Evolutionary conservation across 1,284 basidiomycete species (phyloP).

Genomic region (Takashimella koratensis): DNA sequence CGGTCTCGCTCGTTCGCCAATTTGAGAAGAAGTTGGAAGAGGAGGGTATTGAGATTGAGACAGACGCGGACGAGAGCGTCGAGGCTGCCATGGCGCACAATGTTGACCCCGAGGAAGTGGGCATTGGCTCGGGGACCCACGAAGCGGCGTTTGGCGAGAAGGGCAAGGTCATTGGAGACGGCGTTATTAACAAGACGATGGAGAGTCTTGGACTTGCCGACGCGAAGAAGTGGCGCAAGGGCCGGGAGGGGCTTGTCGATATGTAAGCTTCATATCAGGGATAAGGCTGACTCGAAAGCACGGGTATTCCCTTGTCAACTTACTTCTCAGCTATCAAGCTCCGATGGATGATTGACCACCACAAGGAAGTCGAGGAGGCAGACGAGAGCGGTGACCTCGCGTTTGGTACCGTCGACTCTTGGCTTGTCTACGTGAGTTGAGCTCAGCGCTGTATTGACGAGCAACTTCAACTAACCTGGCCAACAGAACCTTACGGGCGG

Average conservation of each 20-base stretch:
- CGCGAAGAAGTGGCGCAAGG: conserved; percentile 54
- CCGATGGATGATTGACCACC: conserved; percentile 92
- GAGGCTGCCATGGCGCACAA: conserved; percentile 52
- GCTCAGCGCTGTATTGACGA: conserved; percentile 3
- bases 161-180: conserved; percentile 25
- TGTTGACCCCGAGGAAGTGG: conserved; percentile 16
- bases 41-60: conserved; percentile 68
- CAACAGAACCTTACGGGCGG: conserved; percentile 79
- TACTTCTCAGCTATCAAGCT: conserved; percentile 97
- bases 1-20: conserved; percentile 73
- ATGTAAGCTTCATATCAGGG: conserved; percentile 67
- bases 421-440: conserved; percentile 79
- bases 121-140: conserved; percentile 28
- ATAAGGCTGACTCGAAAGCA: conserved; percentile 52
- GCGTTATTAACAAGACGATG: conserved; percentile 20
- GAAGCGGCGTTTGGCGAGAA: conserved; percentile 32
- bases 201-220: conserved; percentile 25
- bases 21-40: conserved; percentile 69
- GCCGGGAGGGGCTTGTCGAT: conserved; percentile 61
- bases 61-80: conserved; percentile 23
- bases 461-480: conserved; percentile 6
- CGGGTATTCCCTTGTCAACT: conserved; percentile 87
- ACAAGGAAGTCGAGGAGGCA: conserved; percentile 72
- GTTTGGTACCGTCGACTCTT: conserved; percentile 95
- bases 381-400: conserved; percentile 76